A percentile compares a stretch with the other conserved stretches of the same genome.
Conservation (phyloP, 2,329 filamentous ascomycete species). For the Coniochaeta sp. region DNA sequence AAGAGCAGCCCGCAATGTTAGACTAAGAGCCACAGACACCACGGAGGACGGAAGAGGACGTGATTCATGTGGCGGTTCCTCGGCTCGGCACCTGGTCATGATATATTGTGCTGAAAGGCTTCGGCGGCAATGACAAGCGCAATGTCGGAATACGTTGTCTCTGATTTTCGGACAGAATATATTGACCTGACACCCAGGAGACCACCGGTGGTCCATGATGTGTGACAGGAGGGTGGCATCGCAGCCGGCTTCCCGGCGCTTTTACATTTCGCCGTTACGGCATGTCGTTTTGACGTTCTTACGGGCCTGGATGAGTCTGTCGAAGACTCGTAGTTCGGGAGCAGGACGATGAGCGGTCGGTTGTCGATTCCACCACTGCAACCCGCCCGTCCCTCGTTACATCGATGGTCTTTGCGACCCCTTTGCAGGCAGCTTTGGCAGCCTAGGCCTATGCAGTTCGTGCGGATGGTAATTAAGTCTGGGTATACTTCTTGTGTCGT, state of each 20-base stretch:
- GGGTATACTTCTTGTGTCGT: not conserved
- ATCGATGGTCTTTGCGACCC: not conserved
- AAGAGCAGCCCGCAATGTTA: no score
- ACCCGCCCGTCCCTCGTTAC: not conserved
- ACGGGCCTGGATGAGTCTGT: not conserved
- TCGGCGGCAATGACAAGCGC: no score
- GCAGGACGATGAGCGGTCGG: not conserved
- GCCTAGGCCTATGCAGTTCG: not conserved
- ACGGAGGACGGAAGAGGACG: not conserved
- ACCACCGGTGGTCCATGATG: not conserved
- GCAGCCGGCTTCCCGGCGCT: not conserved
- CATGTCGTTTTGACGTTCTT: not conserved
- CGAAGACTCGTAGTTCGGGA: not conserved
- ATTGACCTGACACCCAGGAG: not conserved
- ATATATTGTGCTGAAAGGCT: no score
- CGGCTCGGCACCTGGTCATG: no score
- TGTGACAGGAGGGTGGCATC: not conserved
- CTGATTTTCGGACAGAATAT: not conserved
- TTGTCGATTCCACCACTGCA: not conserved
- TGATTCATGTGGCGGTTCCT: no score
- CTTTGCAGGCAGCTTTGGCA: not conserved
- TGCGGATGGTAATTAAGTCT: not conserved
- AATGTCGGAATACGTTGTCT: no score
- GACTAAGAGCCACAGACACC: not conserved
- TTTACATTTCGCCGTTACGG: not conserved